phyloP scores from a whole-genome alignment of 805 yeast species.

The Starmerella apicola region DNA sequence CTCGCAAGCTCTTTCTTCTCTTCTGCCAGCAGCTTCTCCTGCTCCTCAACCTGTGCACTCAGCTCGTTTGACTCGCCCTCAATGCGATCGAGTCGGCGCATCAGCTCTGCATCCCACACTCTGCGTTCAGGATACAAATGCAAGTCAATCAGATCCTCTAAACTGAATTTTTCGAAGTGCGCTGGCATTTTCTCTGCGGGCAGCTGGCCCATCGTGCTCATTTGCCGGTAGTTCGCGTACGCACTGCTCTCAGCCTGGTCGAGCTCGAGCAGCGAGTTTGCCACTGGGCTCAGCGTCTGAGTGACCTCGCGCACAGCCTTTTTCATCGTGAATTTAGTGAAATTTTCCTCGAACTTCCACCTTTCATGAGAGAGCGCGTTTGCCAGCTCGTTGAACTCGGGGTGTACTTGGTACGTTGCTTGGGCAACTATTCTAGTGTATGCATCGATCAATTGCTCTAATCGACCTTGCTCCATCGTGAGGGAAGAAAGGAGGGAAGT shows the following conservation, averaged over 20 bases:
- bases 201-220: not conserved
- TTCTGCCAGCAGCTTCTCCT: not conserved
- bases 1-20: not conserved
- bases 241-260: constrained; percentile 7
- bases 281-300: not conserved
- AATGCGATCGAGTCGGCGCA: not conserved
- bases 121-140: constrained; percentile 4
- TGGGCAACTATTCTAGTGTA: not conserved
- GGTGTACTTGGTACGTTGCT: not conserved
- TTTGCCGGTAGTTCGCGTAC: constrained; percentile 1
- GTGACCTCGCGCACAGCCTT: constrained; percentile 3
- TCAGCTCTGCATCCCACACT: constrained; percentile 7
- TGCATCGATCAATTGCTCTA: not conserved
- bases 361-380: not conserved
- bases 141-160: constrained; percentile 9
- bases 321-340: not conserved
- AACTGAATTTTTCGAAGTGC: constrained; percentile 1
- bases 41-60: not conserved
- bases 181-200: constrained; percentile 7
- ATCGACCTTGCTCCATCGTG: not conserved
- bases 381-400: constrained; percentile 1
- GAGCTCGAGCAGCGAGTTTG: constrained; percentile 2
- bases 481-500: not conserved
- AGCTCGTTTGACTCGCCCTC: too few relatives aligned
- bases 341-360: constrained; percentile 1